Evolutionary conservation across 2,329 filamentous ascomycete genomes (phyloP), one percentile per base, ranked within the genome.

Genomic region (Trichothecium sympodiale): DNA sequence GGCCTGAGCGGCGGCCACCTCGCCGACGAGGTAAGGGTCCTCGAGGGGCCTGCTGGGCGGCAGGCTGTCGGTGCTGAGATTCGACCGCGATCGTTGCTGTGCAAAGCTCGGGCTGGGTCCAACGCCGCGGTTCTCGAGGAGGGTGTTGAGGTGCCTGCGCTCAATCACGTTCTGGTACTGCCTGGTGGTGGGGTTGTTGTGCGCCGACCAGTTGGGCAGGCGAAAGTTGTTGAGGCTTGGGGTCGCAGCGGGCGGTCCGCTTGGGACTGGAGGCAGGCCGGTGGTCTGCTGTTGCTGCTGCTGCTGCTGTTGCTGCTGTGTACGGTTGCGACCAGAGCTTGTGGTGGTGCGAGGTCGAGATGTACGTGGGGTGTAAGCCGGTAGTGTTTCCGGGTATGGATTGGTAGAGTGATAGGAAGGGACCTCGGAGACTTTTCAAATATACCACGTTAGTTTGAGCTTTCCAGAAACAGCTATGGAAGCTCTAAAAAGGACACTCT

Each of bases 1-100:
- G 7, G 76, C 74, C 41, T 64, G 55, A 8, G 64, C 61, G 3
- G 79, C 79, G 4, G 77, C 78, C 34, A 67, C 66, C 55, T 81
- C 77, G 25, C 79, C 79, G 2, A 83, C 79, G 8, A 83, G 59
- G 38, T 77, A 68, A 1, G 77, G 78, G 44, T 83, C 79, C 54
- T 83, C 79, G 14, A 78, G 62, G 25, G 17, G 40, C 26, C 18
- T 46, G 20, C 20, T 25, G 10, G 20, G 20, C 20, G 20, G 20
- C 20, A 25, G 20, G 20, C 6, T 25, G 10, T 25, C 37, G 30
- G 36, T 14, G n/a, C 15, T 14, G 28, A 30, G n/a, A 14, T 14
- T 17, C 28, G 28, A 17, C n/a, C n/a, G 15, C n/a, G 28, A 17
- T 13, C 15, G 6, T n/a, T 30, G 28, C n/a, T 27, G 3, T 3